A percentile compares a stretch with the other conserved stretches of the same genome.
phyloP scores from a whole-genome alignment of 257 asterid species.

The Gentiana straminea region DNA sequence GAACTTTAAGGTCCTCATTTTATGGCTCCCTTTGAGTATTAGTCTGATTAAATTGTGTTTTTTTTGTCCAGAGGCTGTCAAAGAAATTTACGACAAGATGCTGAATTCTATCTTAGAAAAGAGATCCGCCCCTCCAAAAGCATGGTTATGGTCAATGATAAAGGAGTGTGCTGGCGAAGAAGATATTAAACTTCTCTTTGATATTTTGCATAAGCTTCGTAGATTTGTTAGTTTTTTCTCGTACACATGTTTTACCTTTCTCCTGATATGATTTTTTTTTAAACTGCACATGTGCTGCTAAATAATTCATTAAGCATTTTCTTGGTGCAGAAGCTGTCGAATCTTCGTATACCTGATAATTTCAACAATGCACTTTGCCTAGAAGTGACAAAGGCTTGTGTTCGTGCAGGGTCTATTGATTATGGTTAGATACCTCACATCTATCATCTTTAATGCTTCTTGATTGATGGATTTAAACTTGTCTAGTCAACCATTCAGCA shows the following conservation, averaged over 20 bases:
- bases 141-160: slow-evolving; percentile 71
- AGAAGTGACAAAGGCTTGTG: slow-evolving; percentile 79
- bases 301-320: neutral
- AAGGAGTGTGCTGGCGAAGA: slow-evolving; percentile 49
- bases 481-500: neutral
- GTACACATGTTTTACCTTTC: slow-evolving; percentile 7
- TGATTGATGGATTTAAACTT: neutral
- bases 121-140: slow-evolving; percentile 86
- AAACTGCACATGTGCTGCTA: neutral
- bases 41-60: neutral
- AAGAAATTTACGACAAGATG: slow-evolving; percentile 58
- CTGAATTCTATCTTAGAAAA: slow-evolving; percentile 39
- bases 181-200: slow-evolving; percentile 65
- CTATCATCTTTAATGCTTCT: neutral
- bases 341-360: slow-evolving; percentile 64
- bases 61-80: slow-evolving; percentile 50
- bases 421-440: slow-evolving; percentile 39
- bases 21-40: slow-evolving; percentile 9
- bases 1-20: slow-evolving; percentile 3
- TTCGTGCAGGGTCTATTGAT: slow-evolving; percentile 67
- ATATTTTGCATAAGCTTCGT: slow-evolving; percentile 64
- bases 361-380: slow-evolving; percentile 81
- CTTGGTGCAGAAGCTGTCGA: slow-evolving; percentile 70
- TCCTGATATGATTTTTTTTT: neutral
- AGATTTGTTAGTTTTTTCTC: slow-evolving; percentile 47